Evolutionary conservation across 805 yeast species (phyloP).

Genomic region (Zygosaccharomyces rouxii): DNA sequence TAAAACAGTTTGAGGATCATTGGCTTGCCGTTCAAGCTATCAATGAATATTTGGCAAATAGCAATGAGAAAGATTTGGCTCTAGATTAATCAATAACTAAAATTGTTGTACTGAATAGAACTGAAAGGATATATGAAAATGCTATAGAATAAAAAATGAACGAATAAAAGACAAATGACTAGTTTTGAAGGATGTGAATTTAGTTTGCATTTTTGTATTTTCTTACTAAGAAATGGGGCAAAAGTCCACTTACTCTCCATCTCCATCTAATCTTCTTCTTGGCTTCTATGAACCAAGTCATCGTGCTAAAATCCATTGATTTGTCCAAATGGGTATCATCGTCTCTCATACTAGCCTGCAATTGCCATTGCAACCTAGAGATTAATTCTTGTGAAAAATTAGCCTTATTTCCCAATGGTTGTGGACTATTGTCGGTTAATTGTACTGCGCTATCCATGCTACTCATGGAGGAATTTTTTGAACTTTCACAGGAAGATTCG

Average conservation of each 20-base stretch:
- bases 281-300: slow-evolving; percentile 37
- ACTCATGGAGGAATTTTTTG: slow-evolving; percentile 14
- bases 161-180: not conserved
- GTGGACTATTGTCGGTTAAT: slow-evolving; percentile 8
- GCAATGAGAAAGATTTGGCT: slow-evolving; percentile 14
- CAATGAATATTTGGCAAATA: slow-evolving; percentile 15
- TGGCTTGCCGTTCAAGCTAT: slow-evolving; percentile 37
- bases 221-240: slow-evolving; percentile 35
- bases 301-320: slow-evolving; percentile 20
- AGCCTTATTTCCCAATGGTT: slow-evolving; percentile 7
- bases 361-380: slow-evolving; percentile 32
- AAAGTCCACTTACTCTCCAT: slow-evolving; percentile 46
- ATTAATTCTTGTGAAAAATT: slow-evolving; percentile 35
- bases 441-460: slow-evolving; percentile 16
- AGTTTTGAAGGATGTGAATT: not conserved
- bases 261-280: slow-evolving; percentile 45
- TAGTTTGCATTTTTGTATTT: slow-evolving; percentile 1
- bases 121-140: slow-evolving; percentile 1
- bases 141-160: not conserved
- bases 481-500: slow-evolving; percentile 26
- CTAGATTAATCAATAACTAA: slow-evolving; percentile 11
- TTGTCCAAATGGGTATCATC: not conserved
- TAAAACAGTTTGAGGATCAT: slow-evolving; percentile 54
- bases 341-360: slow-evolving; percentile 11
- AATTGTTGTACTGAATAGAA: not conserved